These are phyloP conservation scores for Pythium aquatile DNA, from an alignment of 352 stramenopile genomes.

Conservation along the genomic window DNA sequence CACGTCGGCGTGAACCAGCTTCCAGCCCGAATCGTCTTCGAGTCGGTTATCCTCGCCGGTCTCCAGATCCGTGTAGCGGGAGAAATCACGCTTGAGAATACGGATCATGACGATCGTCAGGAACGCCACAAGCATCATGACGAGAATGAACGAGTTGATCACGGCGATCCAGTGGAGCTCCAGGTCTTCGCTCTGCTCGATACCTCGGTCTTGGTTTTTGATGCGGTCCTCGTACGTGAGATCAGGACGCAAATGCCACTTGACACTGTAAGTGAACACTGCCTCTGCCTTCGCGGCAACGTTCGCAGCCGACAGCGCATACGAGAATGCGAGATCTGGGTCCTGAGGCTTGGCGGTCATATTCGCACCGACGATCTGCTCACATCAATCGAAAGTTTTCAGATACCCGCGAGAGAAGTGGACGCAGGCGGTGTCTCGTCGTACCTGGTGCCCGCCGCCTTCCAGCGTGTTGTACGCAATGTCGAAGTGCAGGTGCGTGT, in stretches of 20 bases:
- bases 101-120: constrained; percentile 96
- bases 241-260: constrained; percentile 90
- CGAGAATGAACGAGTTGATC: constrained; percentile 98
- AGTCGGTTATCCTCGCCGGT: constrained; percentile 78
- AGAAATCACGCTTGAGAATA: constrained; percentile 98
- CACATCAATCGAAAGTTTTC: neutral
- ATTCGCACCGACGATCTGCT: constrained; percentile 66
- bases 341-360: constrained; percentile 61
- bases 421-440: neutral
- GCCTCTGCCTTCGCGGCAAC: constrained; percentile 43
- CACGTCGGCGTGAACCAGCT: constrained; percentile 96
- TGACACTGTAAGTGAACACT: constrained; percentile 95
- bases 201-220: constrained; percentile 56
- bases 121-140: constrained; percentile 96
- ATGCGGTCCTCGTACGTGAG: constrained; percentile 91
- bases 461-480: constrained; percentile 91
- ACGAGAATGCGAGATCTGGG: constrained; percentile 56
- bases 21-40: constrained; percentile 97
- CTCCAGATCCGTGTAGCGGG: constrained; percentile 95
- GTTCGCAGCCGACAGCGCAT: constrained; percentile 47
- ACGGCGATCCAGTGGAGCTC: constrained; percentile 98
- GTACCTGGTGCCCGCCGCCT: constrained; percentile 74
- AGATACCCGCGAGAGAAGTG: neutral
- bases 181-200: constrained; percentile 45
- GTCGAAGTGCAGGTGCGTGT: constrained; percentile 95